Evolutionary conservation across 2,329 filamentous ascomycete genomes (phyloP).

Genomic region (Cladosporium colombiae): DNA sequence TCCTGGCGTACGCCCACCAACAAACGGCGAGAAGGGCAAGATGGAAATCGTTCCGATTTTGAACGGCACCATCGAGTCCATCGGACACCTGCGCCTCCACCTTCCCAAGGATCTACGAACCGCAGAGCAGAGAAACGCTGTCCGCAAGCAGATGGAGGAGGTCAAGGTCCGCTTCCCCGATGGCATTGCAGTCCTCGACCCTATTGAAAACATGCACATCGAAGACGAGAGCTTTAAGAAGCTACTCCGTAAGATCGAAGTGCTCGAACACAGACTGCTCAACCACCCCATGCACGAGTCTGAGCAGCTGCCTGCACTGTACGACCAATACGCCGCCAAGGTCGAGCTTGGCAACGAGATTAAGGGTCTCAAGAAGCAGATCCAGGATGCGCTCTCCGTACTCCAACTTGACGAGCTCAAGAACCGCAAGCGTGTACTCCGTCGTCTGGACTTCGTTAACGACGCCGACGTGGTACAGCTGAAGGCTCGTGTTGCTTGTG

Average conservation of each 20-base stretch:
- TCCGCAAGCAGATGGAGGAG: constrained; percentile 71
- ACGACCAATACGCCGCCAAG: constrained; percentile 84
- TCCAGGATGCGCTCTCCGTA: constrained; percentile 79
- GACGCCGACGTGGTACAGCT: constrained; percentile 93
- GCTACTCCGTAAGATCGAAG: constrained; percentile 89
- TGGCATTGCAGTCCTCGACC: constrained; percentile 83
- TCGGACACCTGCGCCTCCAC: constrained; percentile 82
- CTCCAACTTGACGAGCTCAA: constrained; percentile 96
- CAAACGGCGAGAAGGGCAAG: constrained; percentile 64
- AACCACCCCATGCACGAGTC: constrained; percentile 91
- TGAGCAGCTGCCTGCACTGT: constrained; percentile 77
- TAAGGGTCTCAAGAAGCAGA: constrained; percentile 85
- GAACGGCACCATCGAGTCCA: constrained; percentile 78
- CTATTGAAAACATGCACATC: constrained; percentile 95
- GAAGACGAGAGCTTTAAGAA: constrained; percentile 91
- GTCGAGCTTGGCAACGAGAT: constrained; percentile 74
- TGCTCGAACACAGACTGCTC: constrained; percentile 85
- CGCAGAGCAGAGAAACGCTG: constrained; percentile 66
- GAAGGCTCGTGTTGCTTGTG: constrained; percentile 95
- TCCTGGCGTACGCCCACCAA: constrained; percentile 60
- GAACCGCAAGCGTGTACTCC: constrained; percentile 89
- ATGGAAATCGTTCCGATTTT: constrained; percentile 86
- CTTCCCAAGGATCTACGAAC: constrained; percentile 74
- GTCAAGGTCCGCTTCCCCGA: constrained; percentile 88
- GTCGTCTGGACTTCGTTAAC: constrained; percentile 92